These are phyloP conservation scores for Teunomyces atbi DNA, from an alignment of 805 yeast species.

Conservation along the genomic window DNA sequence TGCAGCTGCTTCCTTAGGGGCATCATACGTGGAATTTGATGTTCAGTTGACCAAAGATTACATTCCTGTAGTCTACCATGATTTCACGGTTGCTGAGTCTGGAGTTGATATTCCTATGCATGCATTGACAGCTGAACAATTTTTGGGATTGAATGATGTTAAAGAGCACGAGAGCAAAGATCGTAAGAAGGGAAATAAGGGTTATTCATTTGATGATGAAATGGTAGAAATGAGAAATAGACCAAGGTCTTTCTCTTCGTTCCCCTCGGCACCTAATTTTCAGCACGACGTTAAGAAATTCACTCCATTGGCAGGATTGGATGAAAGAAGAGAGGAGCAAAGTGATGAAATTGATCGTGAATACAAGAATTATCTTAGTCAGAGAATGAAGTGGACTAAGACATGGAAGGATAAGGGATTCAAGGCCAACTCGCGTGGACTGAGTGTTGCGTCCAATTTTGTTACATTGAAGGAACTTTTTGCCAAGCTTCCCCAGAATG, in stretches of 20 bases:
- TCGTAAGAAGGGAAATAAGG: slow-evolving; percentile 10
- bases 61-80: slow-evolving; percentile 93
- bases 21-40: slow-evolving; percentile 94
- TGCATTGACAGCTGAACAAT: slow-evolving; percentile 84
- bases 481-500: slow-evolving; percentile 72
- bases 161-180: slow-evolving; percentile 3
- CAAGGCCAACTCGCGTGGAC: slow-evolving; percentile 91
- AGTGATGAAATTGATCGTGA: slow-evolving; percentile 39
- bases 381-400: slow-evolving; percentile 80
- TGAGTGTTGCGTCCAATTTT: slow-evolving; percentile 86
- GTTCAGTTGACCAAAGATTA: slow-evolving; percentile 91
- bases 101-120: slow-evolving; percentile 98
- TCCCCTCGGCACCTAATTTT: slow-evolving; percentile 34
- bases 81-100: slow-evolving; percentile 89
- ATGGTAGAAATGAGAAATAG: slow-evolving; percentile 29
- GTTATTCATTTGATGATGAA: slow-evolving; percentile 36
- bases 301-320: slow-evolving; percentile 4
- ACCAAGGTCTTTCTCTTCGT: slow-evolving; percentile 39
- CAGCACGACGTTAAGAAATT: slow-evolving; percentile 8
- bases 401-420: slow-evolving; percentile 84
- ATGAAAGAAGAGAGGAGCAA: slow-evolving; percentile 8
- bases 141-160: slow-evolving; percentile 52
- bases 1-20: slow-evolving; percentile 95
- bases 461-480: slow-evolving; percentile 86
- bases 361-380: slow-evolving; percentile 38